A percentile compares a stretch with the other conserved stretches of the same genome.
phyloP scores from a whole-genome alignment of 2,329 filamentous ascomycete genomes.

The Colletotrichum karsti region DNA sequence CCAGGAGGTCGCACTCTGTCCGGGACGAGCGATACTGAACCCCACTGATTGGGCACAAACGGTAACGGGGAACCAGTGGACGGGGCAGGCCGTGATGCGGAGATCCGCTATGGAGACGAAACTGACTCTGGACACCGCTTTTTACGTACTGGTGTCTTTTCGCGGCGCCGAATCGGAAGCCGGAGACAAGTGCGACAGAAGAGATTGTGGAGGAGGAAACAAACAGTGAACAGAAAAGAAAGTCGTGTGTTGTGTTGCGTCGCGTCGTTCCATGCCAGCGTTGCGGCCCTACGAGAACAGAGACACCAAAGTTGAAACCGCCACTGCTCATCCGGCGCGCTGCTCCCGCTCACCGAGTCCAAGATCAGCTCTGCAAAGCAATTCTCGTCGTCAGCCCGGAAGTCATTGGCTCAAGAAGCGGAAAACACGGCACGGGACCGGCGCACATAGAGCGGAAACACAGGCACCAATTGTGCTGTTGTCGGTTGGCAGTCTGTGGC shows the following conservation, averaged over 20 bases:
- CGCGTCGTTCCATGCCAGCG: neutral
- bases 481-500: neutral
- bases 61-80: neutral
- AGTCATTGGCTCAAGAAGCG: neutral
- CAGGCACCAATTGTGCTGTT: neutral
- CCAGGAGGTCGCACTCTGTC: slow-evolving; percentile 6
- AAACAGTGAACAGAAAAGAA: neutral
- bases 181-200: neutral
- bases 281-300: neutral
- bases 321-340: neutral
- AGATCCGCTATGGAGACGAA: slow-evolving; percentile 18
- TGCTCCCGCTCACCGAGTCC: neutral
- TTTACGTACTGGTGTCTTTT: neutral
- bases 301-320: neutral
- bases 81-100: neutral
- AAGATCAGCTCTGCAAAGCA: too few relatives aligned
- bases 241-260: neutral
- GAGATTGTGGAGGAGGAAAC: neutral
- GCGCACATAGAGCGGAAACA: neutral
- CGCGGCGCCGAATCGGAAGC: neutral
- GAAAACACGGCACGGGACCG: neutral
- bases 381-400: neutral
- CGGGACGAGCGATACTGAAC: neutral
- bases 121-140: slow-evolving; percentile 24
- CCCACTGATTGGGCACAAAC: slow-evolving; percentile 6